phyloP scores from a whole-genome alignment of 805 yeast species.

The Tetrapisispora iriomotensis region DNA sequence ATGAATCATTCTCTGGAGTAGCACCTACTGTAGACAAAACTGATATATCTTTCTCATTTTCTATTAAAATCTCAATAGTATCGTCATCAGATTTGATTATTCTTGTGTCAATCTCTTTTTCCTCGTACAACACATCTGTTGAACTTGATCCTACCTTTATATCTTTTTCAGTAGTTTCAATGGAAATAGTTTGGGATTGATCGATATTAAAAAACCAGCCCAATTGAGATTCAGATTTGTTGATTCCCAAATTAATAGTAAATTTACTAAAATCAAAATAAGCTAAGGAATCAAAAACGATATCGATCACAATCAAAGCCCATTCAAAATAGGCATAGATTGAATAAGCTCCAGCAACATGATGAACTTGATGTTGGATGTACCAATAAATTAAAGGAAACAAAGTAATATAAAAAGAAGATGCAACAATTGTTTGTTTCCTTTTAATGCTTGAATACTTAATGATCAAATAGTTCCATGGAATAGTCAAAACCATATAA shows the following conservation, averaged over 20 bases:
- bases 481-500: constrained; percentile 79
- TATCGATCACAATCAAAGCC: constrained; percentile 74
- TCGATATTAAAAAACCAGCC: constrained; percentile 12
- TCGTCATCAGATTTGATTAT: constrained; percentile 7
- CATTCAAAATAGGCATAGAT: constrained; percentile 92
- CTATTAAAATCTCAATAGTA: constrained; percentile 15
- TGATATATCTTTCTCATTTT: constrained; percentile 17
- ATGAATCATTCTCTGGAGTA: constrained; percentile 15
- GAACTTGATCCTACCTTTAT: constrained; percentile 4
- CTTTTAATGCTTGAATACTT: constrained; percentile 36
- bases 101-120: neutral
- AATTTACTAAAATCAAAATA: constrained; percentile 57
- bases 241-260: constrained; percentile 32
- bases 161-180: constrained; percentile 1
- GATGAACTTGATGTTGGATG: constrained; percentile 86
- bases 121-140: neutral
- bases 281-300: constrained; percentile 77
- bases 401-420: constrained; percentile 48
- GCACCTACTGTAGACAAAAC: constrained; percentile 6
- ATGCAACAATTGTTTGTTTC: constrained; percentile 30
- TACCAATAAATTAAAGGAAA: constrained; percentile 86
- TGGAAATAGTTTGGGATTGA: neutral
- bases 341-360: constrained; percentile 88
- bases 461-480: constrained; percentile 72
- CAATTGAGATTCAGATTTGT: constrained; percentile 13